Conservation (phyloP, 2,329 filamentous ascomycete genomes). For the Cytospora piceicola region DNA sequence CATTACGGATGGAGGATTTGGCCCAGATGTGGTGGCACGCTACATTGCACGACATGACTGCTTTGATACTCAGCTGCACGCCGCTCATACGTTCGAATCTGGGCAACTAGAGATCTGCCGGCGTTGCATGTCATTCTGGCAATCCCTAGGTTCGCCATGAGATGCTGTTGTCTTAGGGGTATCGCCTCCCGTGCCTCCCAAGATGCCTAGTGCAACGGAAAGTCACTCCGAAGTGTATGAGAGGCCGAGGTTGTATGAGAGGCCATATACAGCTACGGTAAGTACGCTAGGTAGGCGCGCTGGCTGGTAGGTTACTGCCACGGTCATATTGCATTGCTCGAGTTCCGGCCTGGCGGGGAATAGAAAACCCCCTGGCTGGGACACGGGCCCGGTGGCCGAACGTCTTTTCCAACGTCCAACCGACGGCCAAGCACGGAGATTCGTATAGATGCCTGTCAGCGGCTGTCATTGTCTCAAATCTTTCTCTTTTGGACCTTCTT, state of each 20-base stretch:
- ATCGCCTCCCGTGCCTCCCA: background rate
- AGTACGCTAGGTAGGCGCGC: too few species aligned
- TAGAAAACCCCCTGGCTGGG: background rate
- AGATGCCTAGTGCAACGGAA: background rate
- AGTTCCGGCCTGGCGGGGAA: background rate
- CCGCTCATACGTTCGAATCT: background rate
- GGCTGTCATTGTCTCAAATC: constrained; percentile 15
- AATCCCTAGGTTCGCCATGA: background rate
- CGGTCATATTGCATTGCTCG: background rate
- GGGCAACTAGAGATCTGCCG: background rate
- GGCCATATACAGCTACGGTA: background rate
- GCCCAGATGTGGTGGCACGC: background rate
- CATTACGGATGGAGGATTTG: background rate
- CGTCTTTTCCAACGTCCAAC: constrained; percentile 2
- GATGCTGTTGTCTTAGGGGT: background rate
- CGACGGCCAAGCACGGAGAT: background rate
- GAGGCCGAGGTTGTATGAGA: background rate
- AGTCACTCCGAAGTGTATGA: background rate
- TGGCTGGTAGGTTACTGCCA: too few species aligned
- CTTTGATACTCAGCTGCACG: constrained; percentile 1
- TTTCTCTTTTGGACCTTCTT: background rate
- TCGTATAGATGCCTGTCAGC: constrained; percentile 17
- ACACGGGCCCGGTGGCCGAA: constrained; percentile 2
- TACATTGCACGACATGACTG: background rate
- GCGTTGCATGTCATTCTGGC: background rate